phyloP scores from a whole-genome alignment of 1,139 yeast species.

The Trichomonascaceae sp. region DNA sequence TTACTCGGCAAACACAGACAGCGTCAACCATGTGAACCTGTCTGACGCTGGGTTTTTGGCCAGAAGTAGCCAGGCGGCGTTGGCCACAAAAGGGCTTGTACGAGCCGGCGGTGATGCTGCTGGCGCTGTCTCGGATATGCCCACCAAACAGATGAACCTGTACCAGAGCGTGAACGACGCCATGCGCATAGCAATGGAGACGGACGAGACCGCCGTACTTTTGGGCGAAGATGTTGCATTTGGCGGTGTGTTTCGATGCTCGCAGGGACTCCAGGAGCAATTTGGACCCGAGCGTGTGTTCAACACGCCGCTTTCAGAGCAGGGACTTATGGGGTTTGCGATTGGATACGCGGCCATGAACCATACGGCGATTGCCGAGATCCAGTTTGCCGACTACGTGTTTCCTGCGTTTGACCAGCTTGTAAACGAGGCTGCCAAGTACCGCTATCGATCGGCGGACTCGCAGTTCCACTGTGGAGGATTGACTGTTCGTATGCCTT shows the following conservation, averaged over 20 bases:
- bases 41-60: conserved; percentile 19
- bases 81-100: conserved; percentile 12
- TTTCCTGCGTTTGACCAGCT: conserved; percentile 29
- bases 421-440: conserved; percentile 27
- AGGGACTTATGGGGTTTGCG: conserved; percentile 26
- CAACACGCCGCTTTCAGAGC: conserved; percentile 27
- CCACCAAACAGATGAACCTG: conserved; percentile 20
- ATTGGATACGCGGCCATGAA: conserved; percentile 27
- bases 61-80: conserved; percentile 12
- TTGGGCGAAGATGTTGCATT: conserved; percentile 28
- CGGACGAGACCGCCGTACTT: conserved; percentile 24
- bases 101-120: no score
- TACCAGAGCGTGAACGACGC: conserved; percentile 26
- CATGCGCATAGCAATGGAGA: conserved; percentile 22
- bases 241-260: conserved; percentile 29
- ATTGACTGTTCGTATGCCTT: conserved; percentile 26
- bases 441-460: conserved; percentile 22
- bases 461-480: conserved; percentile 22
- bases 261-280: conserved; percentile 26
- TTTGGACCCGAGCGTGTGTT: conserved; percentile 26
- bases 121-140: conserved; percentile 8
- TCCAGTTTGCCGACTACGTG: conserved; percentile 28
- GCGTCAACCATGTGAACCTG: conserved; percentile 15
- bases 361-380: conserved; percentile 27
- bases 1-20: no score